phyloP scores from a whole-genome alignment of 2,329 filamentous ascomycete species.

The Lachnellula cervina region DNA sequence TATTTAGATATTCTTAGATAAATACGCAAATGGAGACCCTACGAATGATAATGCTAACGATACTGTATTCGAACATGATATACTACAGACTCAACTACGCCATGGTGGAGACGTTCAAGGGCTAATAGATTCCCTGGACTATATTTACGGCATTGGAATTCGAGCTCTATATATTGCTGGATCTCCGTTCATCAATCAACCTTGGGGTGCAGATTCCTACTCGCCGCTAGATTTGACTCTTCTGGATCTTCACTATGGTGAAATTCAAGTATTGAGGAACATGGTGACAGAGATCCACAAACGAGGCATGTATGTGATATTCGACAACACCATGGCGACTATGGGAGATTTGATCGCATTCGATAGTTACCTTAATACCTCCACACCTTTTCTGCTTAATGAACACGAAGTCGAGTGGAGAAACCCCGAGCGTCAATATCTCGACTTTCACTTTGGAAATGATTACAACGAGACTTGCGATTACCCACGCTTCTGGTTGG shows the following conservation, averaged over 20 bases:
- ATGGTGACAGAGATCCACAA: conserved; percentile 56
- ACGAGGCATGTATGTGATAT: conserved; percentile 59
- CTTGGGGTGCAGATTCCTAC: conserved; percentile 60
- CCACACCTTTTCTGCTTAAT: conserved; percentile 45
- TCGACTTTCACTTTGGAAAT: conserved; percentile 46
- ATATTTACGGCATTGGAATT: conserved; percentile 61
- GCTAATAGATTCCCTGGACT: conserved; percentile 56
- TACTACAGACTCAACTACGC: conserved; percentile 52
- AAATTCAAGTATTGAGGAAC: conserved; percentile 52
- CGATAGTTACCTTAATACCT: conserved; percentile 53
- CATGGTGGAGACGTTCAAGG: conserved; percentile 57
- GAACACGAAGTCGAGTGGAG: conserved; percentile 59
- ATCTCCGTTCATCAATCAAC: conserved; percentile 57
- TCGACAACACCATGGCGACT: conserved; percentile 63
- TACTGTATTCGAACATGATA: conserved; percentile 56
- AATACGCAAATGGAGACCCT: conserved; percentile 61
- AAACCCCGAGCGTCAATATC: conserved; percentile 43
- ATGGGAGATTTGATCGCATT: conserved; percentile 61
- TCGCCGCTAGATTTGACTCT: conserved; percentile 57
- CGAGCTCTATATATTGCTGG: conserved; percentile 59
- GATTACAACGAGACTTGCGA: conserved; percentile 53
- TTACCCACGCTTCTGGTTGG: conserved; percentile 59
- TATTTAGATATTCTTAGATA: conserved; percentile 12
- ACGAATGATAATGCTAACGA: conserved; percentile 58
- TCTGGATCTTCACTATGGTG: conserved; percentile 58